Evolutionary conservation across 352 stramenopile species (phyloP), one percentile per base, ranked within the genome.

Genomic region (Pythium scleroteichum): DNA sequence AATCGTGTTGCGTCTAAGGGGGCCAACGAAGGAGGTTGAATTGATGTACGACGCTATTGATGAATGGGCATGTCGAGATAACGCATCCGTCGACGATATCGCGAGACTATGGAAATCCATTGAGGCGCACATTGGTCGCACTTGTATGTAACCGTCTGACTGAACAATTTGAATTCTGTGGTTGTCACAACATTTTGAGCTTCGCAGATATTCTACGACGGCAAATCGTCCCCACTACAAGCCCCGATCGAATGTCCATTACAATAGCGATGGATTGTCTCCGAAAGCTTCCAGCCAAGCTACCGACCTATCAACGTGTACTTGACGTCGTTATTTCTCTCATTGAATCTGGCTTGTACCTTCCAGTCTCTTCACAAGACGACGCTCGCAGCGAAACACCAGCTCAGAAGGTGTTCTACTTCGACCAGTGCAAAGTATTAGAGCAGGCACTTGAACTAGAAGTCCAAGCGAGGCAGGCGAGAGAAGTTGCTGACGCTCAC

Each of bases 261-360:
- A 53, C 71, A 2, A 87, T 93, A 40, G 83, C 83, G 3, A 67
- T 93, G 51, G 81, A 93, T 45, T 93, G 83, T 53, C 57, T 93
- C 17, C 79, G 76, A 41, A 83, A 88, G 19, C 65, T 93, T 27
- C 63, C 81, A 0, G 26, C 66, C 1, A 69, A 62, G 16, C 68
- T 93, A 2, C 83, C 83, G 45, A 69, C 75, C n/a, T 90, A 90
- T 64, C 71, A 66, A 20, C 81, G 78, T 5, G 70, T 90, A 29
- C 54, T 93, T 19, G 72, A 85, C 38, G 72, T 88, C 17, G 68
- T 79, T 13, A 67, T 88, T 22, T 40, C 40, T 22, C 48, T 91
- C 10, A 16, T 93, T 19, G 79, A 88, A 53, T 71, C 73, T 8
- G 80, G 73, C 0, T 51, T 90, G 8, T 87, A 68, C 38, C 22